Percentiles rank a stretch among this genome's conserved stretches.
Evolutionary conservation across 768 basidiomycete species (phyloP).

Genomic region (Lactifluus echinatus): DNA sequence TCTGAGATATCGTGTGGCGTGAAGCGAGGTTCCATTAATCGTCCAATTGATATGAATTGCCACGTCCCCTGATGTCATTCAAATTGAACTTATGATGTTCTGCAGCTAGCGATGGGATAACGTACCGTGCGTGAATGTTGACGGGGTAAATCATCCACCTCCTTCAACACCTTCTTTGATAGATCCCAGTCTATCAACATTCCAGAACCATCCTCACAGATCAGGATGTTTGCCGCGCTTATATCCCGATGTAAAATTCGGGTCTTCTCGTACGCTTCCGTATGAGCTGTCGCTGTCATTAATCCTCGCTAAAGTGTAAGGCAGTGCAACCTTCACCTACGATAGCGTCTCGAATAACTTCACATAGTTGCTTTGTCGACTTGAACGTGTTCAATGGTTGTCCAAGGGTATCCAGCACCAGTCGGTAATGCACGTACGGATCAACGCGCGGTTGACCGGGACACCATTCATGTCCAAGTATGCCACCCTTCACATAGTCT

Average conservation of each 20-base stretch:
- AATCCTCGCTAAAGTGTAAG: background rate
- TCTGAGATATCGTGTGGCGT: constrained; percentile 8
- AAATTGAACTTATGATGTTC: too few relatives aligned
- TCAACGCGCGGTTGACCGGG: background rate
- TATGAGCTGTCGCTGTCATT: background rate
- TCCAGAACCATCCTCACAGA: background rate
- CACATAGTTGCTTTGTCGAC: constrained; percentile 1
- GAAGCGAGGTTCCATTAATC: background rate
- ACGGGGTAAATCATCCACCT: background rate
- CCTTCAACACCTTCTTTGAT: background rate
- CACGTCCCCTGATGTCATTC: constrained; percentile 14
- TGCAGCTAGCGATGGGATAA: background rate
- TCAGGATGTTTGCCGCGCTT: constrained; percentile 1
- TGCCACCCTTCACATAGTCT: background rate
- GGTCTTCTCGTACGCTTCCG: background rate
- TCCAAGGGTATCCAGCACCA: background rate
- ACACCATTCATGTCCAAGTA: background rate
- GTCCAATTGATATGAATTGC: constrained; percentile 15
- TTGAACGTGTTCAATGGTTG: background rate
- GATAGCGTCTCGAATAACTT: background rate
- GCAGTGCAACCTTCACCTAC: background rate
- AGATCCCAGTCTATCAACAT: constrained; percentile 6
- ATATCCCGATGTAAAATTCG: constrained; percentile 7
- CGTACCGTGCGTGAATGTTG: background rate
- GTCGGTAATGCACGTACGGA: background rate